Evolutionary conservation across 2,329 filamentous ascomycete genomes (phyloP), one percentile per base, ranked within the genome.

Genomic region (Fusarium proliferatum): DNA sequence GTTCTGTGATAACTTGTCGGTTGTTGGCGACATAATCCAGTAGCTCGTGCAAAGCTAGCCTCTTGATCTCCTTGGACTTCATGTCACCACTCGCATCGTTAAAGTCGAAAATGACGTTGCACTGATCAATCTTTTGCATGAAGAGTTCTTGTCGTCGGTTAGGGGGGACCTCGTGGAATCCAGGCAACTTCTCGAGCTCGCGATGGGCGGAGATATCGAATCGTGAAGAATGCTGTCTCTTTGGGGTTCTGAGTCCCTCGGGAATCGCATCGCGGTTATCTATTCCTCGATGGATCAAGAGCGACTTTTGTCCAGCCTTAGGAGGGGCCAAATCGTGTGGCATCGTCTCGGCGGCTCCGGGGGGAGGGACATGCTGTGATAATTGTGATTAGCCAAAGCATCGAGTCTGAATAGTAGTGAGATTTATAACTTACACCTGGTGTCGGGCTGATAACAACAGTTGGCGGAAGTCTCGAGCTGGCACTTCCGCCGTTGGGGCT

Each of bases 21-120:
- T 99, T 99, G 84, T 98, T 98, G 78, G 96, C 96, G 65, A 99
- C 96, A 81, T 99, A 99, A 83, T 99, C 96, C 73, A 99, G 89
- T 71, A 99, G 88, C 82, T 99, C 96, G 81, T 99, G 96, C 49
- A 99, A 88, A 46, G 96, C 96, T 76, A 99, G 86, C 79, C 96
- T 91, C 87, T 99, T 99, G 88, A 99, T 98, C 85, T 99, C 96
- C 86, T 99, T 99, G 53, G 96, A 97, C 84, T 99, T 99, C 95
- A 99, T 98, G 81, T 99, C 96, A 76, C 93, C 95, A 75, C 94
- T 97, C 55, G 96, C 94, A 83, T 99, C 96, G 82, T 98, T 99
- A 86, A 99, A 99, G 85, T 99, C 96, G 81, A 99, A 99, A 79
- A 99, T 99, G 86, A 99, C 97, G 81, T 99, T 99, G 87, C 96